Evolutionary conservation across 2,329 filamentous ascomycete genomes (phyloP), one percentile per base, ranked within the genome.

Genomic region (Lecanicillium sp.): DNA sequence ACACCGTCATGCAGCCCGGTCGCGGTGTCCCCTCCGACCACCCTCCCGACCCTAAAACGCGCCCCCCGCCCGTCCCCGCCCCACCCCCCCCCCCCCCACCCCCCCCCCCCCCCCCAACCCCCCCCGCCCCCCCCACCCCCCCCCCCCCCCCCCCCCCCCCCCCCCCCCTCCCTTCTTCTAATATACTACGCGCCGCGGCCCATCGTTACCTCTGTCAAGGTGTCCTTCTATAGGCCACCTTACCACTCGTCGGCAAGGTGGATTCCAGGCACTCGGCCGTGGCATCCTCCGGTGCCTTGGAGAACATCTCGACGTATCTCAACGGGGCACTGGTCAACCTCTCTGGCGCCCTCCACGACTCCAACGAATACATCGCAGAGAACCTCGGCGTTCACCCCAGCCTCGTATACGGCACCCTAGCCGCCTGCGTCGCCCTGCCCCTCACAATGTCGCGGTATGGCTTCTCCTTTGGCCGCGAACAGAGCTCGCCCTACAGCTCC

Each of bases 201-300:
- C 7, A 31, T 9, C n/a, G 17, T 8, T 17, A 19, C 36, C 34
- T 36, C 34, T 25, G 33, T 27, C 27, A 41, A 41, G 42, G 38
- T 42, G 45, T 46, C 45, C 44, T 46, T 19, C 31, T 37, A 36
- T 29, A 37, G 41, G 41, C 33, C 45, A 43, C 46, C 44, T 43
- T 43, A n/a, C 28, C 43, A 50, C 49, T 48, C 50, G 54, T 58
- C 63, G 66, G 61, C 72, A 79, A 78, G 61, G 73, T 79, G 75
- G 75, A 74, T 77, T 78, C 74, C 62, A 66, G 71, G 61, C 22
- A 25, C 22, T 64, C 62, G 58, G 55, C 65, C 55, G 66, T 70
- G 72, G 76, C 74, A 73, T 77, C 75, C 56, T 68, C 71, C 60
- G 75, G 75, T 77, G 77, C 73, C 64, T 60, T 77, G 57, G 72